Evolutionary conservation across 2,329 filamentous ascomycete genomes (phyloP), one percentile per base, ranked within the genome.

Genomic region (Fusarium nodosum): DNA sequence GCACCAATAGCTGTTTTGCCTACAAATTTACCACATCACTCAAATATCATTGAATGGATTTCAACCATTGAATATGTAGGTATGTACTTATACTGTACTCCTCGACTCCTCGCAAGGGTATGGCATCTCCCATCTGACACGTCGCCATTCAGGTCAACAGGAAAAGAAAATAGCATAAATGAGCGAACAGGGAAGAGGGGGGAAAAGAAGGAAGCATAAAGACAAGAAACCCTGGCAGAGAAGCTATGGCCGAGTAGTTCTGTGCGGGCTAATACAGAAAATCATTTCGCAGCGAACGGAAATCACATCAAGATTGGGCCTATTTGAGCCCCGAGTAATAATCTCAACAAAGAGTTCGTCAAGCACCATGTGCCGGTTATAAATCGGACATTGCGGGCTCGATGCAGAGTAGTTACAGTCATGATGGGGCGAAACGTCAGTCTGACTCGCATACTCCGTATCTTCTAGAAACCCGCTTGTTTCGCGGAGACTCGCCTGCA

Each of bases 391-490:
- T 22, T 47, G 7, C 28, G 36, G 34, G 56, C 56, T 58, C 46
- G 36, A 45, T 30, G 10, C 22, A 46, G 42, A 13, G 10, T 44
- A 42, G 41, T 42, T 52, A 36, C 55, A 24, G 22, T 44, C 41
- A 18, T 44, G 9, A 31, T 46, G 44, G 26, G 44, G 26, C 31
- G 44, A 31, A 31, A 46, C 28, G 26, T 30, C 18, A 46, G n/a
- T 39, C 36, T 39, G 36, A 39, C 36, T 39, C 36, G 36, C 36
- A 39, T 39, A 8, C n/a, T 39, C n/a, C n/a, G n/a, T 20, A 48
- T 47, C 28, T 74, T 74, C 70, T 70, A 73, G 72, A 73, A 74
- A 42, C 31, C 31, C 36, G 11, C 39, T 51, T 20, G 20, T 46
- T 59, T 60, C 26, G 31, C 48, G 41, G 36, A 46, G 55, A 68